phyloP scores from a whole-genome alignment of 139 green algal species.

The Chlamydomonas asymmetrica region DNA sequence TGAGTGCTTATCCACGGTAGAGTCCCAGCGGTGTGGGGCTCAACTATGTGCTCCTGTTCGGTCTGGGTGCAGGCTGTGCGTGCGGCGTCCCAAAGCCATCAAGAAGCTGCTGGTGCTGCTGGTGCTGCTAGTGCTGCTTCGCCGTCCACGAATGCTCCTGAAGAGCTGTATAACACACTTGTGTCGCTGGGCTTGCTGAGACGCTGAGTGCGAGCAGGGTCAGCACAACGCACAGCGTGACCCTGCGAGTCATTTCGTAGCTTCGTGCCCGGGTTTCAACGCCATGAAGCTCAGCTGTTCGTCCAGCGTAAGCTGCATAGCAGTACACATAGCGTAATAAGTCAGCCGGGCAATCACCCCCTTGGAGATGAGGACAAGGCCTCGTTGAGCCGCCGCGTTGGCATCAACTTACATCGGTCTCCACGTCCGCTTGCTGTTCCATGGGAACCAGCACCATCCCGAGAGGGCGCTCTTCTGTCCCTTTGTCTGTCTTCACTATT shows the following conservation, averaged over 20 bases:
- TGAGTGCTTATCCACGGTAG: background rate
- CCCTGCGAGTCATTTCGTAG: too few species aligned
- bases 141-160: background rate
- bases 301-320: background rate
- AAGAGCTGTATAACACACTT: slow-evolving; percentile 40
- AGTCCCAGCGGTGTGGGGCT: background rate
- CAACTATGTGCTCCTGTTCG: background rate
- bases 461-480: slow-evolving; percentile 21
- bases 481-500: background rate
- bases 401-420: slow-evolving; percentile 30
- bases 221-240: too few species aligned
- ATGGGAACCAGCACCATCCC: slow-evolving; percentile 44
- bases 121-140: background rate
- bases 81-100: background rate
- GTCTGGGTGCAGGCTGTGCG: background rate
- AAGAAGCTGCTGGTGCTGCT: background rate
- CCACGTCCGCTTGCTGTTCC: slow-evolving; percentile 32
- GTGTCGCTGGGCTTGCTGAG: slow-evolving; percentile 46
- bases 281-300: too few species aligned
- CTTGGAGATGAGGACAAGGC: background rate
- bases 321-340: background rate
- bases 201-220: too few species aligned
- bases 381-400: background rate
- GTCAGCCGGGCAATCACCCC: too few species aligned
- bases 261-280: too few species aligned